Percentiles rank a stretch among this genome's conserved stretches.
phyloP scores from a whole-genome alignment of 495 filamentous ascomycete species.

The Tuber umbilicatum region DNA sequence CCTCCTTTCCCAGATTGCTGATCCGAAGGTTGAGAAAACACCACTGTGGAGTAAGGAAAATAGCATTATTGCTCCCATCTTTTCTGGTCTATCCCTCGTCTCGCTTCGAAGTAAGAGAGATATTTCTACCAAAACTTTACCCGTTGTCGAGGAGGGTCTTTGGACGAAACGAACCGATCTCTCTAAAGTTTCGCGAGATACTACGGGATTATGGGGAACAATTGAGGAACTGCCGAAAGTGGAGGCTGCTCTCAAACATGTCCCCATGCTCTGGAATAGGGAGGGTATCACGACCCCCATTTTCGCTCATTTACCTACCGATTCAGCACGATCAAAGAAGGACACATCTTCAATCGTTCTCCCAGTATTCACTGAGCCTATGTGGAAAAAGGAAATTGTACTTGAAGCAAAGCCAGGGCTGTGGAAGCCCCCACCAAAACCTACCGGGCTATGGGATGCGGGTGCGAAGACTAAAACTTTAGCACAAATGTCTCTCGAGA shows the following conservation, averaged over 20 bases:
- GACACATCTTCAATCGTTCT: slow-evolving; percentile 21
- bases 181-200: not conserved
- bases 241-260: not conserved
- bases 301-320: slow-evolving; percentile 21
- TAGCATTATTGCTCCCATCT: slow-evolving; percentile 14
- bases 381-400: slow-evolving; percentile 29
- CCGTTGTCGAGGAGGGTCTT: slow-evolving; percentile 25
- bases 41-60: slow-evolving; percentile 28
- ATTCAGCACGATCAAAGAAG: slow-evolving; percentile 30
- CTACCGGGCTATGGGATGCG: slow-evolving; percentile 32
- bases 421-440: slow-evolving; percentile 26
- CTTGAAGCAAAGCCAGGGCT: slow-evolving; percentile 19
- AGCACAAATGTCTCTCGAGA: slow-evolving; percentile 27
- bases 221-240: not conserved
- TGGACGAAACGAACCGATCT: slow-evolving; percentile 14
- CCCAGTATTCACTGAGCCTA: slow-evolving; percentile 31
- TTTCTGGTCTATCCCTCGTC: slow-evolving; percentile 19
- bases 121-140: slow-evolving; percentile 18
- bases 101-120: slow-evolving; percentile 30
- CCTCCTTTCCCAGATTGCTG: slow-evolving; percentile 4
- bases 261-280: slow-evolving; percentile 23
- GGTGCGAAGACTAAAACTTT: slow-evolving; percentile 25
- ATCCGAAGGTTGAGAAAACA: slow-evolving; percentile 3
- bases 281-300: slow-evolving; percentile 17
- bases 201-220: slow-evolving; percentile 17